phyloP scores from a whole-genome alignment of 345 rosid genomes.

The Diplotaxis tenuifolia region DNA sequence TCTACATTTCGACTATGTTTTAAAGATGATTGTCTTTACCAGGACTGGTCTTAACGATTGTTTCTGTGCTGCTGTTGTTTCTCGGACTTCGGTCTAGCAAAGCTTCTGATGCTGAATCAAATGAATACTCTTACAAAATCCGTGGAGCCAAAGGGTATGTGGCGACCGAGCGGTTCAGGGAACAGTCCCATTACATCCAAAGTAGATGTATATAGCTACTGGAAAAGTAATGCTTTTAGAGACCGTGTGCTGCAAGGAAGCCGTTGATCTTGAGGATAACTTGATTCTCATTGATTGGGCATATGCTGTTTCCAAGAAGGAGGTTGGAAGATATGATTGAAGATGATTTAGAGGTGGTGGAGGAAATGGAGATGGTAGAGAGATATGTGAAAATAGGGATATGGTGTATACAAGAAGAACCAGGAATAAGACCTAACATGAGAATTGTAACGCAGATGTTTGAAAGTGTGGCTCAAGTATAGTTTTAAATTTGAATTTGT shows the following conservation, averaged over 20 bases:
- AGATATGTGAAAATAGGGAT: no score
- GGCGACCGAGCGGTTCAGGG: slow-evolving; percentile 49
- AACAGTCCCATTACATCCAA: slow-evolving; percentile 36
- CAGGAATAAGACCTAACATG: slow-evolving; percentile 41
- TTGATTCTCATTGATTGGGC: slow-evolving; percentile 43
- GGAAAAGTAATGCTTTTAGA: slow-evolving; percentile 39
- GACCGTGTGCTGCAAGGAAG: slow-evolving; percentile 38
- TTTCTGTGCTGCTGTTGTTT: no score
- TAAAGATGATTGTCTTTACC: no score
- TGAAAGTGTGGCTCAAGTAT: slow-evolving; percentile 40
- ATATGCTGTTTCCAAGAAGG: slow-evolving; percentile 39
- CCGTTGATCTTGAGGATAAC: slow-evolving; percentile 18
- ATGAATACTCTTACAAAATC: slow-evolving; percentile 38
- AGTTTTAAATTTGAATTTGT: no score
- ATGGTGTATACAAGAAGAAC: no score
- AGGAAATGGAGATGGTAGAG: slow-evolving; percentile 34
- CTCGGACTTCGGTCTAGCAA: slow-evolving; percentile 40
- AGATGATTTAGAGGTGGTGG: slow-evolving; percentile 42
- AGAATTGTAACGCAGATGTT: slow-evolving; percentile 43
- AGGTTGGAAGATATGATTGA: slow-evolving; percentile 30
- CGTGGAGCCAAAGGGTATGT: slow-evolving; percentile 50
- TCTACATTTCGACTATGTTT: neutral
- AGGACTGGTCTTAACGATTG: no score
- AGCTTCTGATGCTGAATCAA: slow-evolving; percentile 39
- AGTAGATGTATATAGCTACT: slow-evolving; percentile 41